A percentile compares a stretch with the other conserved stretches of the same genome.
Conservation (phyloP, 2,329 filamentous ascomycete species). For the Epicoccum nigrum region DNA sequence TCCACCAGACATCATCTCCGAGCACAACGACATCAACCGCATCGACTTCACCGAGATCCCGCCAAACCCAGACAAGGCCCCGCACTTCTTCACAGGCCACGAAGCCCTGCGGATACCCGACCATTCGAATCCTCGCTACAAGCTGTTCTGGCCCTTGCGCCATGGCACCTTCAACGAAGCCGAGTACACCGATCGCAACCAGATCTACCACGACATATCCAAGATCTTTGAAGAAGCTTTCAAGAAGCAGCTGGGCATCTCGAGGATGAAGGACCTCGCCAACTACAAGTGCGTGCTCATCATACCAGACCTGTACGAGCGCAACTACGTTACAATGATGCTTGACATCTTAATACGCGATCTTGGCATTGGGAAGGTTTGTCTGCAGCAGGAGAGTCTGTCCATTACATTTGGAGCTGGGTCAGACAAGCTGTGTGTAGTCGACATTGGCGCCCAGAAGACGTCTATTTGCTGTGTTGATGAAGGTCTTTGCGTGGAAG, state of each 20-base stretch:
- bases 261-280: conserved; percentile 77
- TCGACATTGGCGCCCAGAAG: conserved; percentile 96
- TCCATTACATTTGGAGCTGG: conserved; percentile 94
- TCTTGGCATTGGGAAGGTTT: conserved; percentile 87
- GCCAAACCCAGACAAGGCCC: conserved; percentile 63
- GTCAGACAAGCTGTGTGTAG: conserved; percentile 91
- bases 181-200: conserved; percentile 80
- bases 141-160: conserved; percentile 88
- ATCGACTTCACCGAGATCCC: conserved; percentile 93
- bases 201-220: conserved; percentile 85
- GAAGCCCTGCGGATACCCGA: conserved; percentile 88
- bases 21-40: conserved; percentile 92
- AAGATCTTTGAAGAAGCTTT: conserved; percentile 86
- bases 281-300: conserved; percentile 97
- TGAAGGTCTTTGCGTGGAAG: conserved; percentile 91
- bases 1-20: conserved; percentile 83
- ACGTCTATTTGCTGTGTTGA: conserved; percentile 97
- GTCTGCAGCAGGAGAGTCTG: conserved; percentile 95
- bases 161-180: conserved; percentile 88
- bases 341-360: conserved; percentile 85
- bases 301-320: conserved; percentile 96
- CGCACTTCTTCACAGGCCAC: conserved; percentile 79
- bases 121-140: conserved; percentile 85
- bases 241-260: conserved; percentile 80
- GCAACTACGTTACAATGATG: conserved; percentile 83